Conservation (phyloP, 176 grass and related monocot species). For the Tuctoria greenei region DNA sequence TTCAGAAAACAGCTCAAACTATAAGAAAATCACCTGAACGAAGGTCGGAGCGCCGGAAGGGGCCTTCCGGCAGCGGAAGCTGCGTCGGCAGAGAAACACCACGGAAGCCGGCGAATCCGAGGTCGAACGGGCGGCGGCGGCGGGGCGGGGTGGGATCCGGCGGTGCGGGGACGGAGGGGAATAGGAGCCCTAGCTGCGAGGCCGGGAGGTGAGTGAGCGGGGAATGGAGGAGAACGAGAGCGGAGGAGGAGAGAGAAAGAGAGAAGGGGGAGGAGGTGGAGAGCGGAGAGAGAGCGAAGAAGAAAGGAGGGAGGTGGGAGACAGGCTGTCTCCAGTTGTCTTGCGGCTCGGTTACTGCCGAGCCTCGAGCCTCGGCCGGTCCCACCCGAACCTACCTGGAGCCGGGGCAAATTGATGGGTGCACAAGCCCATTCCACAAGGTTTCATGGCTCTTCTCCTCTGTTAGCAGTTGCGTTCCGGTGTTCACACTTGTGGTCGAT, state of each 20-base stretch:
- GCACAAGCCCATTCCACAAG: conserved; percentile 9
- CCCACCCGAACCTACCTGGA: conserved; percentile 64
- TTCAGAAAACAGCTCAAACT: not conserved
- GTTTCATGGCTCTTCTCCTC: not conserved
- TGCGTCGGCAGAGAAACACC: not conserved
- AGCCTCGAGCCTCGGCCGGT: conserved; percentile 33
- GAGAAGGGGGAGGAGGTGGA: not conserved
- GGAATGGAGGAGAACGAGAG: conserved; percentile 11
- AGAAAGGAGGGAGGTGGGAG: conserved; percentile 57
- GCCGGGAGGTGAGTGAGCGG: conserved; percentile 27
- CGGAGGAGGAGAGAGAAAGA: conserved; percentile 21
- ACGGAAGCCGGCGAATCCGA: conserved; percentile 37
- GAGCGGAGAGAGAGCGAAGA: conserved; percentile 36
- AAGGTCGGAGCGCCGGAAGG: conserved; percentile 23
- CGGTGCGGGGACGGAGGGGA: conserved; percentile 15
- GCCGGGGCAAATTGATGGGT: conserved; percentile 13
- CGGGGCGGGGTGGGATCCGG: conserved; percentile 44
- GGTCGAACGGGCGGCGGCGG: conserved; percentile 17
- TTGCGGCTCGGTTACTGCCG: conserved; percentile 52
- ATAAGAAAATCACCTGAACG: conserved; percentile 37
- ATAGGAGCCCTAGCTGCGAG: conserved; percentile 31
- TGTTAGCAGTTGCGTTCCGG: not conserved
- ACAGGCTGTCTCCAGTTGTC: conserved; percentile 96
- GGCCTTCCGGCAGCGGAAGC: conserved; percentile 29
- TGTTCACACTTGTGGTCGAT: too few species aligned